Percentiles rank a stretch among this genome's conserved stretches.
Evolutionary conservation across 164 flowering plant genomes (phyloP).

Genomic region (Vitis amurensis): DNA sequence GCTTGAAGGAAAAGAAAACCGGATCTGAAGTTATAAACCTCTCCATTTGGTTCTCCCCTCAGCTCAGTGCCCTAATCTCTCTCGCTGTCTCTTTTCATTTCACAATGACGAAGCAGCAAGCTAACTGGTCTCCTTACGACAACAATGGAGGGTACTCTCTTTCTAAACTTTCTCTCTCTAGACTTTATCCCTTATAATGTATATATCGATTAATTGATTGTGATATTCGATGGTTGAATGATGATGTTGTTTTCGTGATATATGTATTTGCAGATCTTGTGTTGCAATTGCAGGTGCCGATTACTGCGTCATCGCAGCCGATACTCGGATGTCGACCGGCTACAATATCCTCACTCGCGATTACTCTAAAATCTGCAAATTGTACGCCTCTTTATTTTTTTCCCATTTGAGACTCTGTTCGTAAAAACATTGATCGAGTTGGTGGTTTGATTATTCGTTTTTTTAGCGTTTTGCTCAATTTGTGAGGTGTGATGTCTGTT

Average conservation of each 20-base stretch:
- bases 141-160: slow-evolving; percentile 86
- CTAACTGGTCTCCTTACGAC: slow-evolving; percentile 90
- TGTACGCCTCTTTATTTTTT: slow-evolving; percentile 40
- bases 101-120: slow-evolving; percentile 67
- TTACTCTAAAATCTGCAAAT: slow-evolving; percentile 78
- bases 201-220: neutral
- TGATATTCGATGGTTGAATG: neutral
- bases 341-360: slow-evolving; percentile 90
- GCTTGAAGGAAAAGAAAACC: slow-evolving; percentile 13
- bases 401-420: neutral
- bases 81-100: neutral
- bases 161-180: neutral
- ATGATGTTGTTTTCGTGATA: neutral
- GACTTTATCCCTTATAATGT: neutral
- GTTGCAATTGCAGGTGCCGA: slow-evolving; percentile 93
- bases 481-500: too few relatives aligned
- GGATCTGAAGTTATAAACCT: neutral
- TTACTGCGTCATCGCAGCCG: slow-evolving; percentile 95
- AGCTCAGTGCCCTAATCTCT: neutral
- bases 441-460: neutral
- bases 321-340: slow-evolving; percentile 95
- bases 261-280: slow-evolving; percentile 53
- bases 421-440: neutral
- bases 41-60: neutral
- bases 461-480: neutral